Evolutionary conservation across 2,329 filamentous ascomycete genomes (phyloP).

Genomic region (Ploettnerulaceae sp.): DNA sequence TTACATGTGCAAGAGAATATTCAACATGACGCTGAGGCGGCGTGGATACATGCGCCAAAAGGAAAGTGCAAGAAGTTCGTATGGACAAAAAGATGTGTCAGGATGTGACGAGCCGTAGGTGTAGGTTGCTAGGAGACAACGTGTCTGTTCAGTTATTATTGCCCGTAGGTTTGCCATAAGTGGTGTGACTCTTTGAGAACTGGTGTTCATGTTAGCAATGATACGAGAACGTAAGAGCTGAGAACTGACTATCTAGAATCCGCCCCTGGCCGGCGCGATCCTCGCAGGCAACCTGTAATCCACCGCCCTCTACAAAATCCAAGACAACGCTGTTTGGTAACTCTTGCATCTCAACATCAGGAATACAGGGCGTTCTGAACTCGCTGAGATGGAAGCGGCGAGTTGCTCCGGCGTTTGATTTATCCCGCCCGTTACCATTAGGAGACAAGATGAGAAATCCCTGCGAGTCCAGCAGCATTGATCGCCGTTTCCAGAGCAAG

Average conservation of each 20-base stretch:
- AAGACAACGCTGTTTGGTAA: constrained; percentile 76
- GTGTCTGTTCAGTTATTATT: constrained; percentile 16
- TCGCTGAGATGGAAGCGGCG: constrained; percentile 85
- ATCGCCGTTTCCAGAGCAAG: constrained; percentile 91
- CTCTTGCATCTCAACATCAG: constrained; percentile 89
- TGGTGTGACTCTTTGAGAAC: constrained; percentile 30
- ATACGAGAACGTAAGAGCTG: background rate
- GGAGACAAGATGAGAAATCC: constrained; percentile 79
- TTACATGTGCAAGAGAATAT: constrained; percentile 2
- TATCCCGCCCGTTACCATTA: constrained; percentile 36
- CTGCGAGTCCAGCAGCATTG: constrained; percentile 76
- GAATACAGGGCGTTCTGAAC: constrained; percentile 72
- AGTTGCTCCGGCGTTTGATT: constrained; percentile 53
- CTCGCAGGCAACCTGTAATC: constrained; percentile 61
- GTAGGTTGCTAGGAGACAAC: background rate
- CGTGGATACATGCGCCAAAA: constrained; percentile 6
- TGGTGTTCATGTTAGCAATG: constrained; percentile 18
- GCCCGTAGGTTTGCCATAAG: constrained; percentile 25
- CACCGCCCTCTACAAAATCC: constrained; percentile 57
- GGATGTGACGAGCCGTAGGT: background rate
- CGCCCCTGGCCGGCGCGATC: constrained; percentile 53
- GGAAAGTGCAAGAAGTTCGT: constrained; percentile 5
- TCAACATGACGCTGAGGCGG: background rate
- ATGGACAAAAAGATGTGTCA: background rate
- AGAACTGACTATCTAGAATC: constrained; percentile 41